Percentiles rank a stretch among this genome's conserved stretches.
phyloP scores from a whole-genome alignment of 495 filamentous ascomycete species.

The Podospora australis region DNA sequence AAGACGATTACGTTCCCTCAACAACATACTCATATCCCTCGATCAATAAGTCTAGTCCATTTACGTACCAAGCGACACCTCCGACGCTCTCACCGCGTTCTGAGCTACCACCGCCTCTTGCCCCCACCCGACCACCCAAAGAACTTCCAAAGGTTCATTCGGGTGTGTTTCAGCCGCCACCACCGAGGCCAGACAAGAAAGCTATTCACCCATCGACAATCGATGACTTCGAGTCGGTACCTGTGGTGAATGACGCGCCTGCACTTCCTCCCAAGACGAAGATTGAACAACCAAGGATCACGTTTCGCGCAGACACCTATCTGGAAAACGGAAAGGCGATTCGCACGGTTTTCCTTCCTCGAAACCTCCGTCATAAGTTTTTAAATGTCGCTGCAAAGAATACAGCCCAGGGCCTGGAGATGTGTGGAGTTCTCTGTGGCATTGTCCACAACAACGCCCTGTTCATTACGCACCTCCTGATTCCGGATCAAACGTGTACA shows the following conservation, averaged over 20 bases:
- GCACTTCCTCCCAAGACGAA: constrained; percentile 30
- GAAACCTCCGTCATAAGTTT: constrained; percentile 64
- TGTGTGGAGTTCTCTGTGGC: constrained; percentile 89
- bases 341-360: constrained; percentile 80
- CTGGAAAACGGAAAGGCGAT: constrained; percentile 83
- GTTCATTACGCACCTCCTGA: constrained; percentile 80
- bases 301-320: constrained; percentile 79
- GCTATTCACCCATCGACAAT: not conserved
- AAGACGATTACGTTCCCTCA: not conserved
- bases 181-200: constrained; percentile 24
- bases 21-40: constrained; percentile 44
- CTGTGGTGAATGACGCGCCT: constrained; percentile 18
- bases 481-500: constrained; percentile 84
- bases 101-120: constrained; percentile 13
- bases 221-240: not conserved
- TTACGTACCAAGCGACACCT: constrained; percentile 33
- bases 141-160: constrained; percentile 16
- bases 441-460: constrained; percentile 87
- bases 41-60: constrained; percentile 37
- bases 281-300: constrained; percentile 35
- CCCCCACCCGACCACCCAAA: constrained; percentile 44
- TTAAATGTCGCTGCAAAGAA: constrained; percentile 65
- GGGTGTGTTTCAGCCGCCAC: not conserved
- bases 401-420: constrained; percentile 77
- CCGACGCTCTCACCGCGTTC: constrained; percentile 7